A percentile compares a stretch with the other conserved stretches of the same genome.
Conservation (phyloP, 202 grass and related monocot genomes). For the Brachypodium distachyon region DNA sequence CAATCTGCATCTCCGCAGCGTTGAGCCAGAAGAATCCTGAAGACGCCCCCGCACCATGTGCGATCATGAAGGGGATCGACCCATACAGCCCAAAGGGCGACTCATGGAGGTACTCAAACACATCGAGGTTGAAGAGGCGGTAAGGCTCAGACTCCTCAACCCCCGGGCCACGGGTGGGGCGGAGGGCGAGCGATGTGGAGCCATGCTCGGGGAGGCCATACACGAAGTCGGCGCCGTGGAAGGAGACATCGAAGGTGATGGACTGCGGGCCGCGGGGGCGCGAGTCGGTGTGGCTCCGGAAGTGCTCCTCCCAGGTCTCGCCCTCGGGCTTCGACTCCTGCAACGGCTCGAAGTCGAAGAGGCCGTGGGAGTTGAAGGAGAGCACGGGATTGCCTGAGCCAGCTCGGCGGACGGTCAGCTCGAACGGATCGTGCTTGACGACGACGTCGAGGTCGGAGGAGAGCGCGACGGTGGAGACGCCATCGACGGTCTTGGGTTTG, state of each 20-base stretch:
- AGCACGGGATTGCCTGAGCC: slow-evolving; percentile 45
- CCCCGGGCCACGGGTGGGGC: slow-evolving; percentile 63
- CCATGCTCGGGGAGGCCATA: slow-evolving; percentile 92
- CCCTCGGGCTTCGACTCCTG: slow-evolving; percentile 42
- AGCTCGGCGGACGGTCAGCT: slow-evolving; percentile 61
- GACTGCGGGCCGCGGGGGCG: slow-evolving; percentile 79
- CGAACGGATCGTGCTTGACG: slow-evolving; percentile 65
- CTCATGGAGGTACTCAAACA: slow-evolving; percentile 83
- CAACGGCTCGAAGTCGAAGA: slow-evolving; percentile 90
- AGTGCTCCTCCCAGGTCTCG: slow-evolving; percentile 70
- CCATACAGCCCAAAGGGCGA: slow-evolving; percentile 90
- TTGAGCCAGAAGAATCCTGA: slow-evolving; percentile 99
- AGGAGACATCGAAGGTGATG: slow-evolving; percentile 81
- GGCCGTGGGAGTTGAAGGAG: slow-evolving; percentile 81
- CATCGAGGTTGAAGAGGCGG: slow-evolving; percentile 88
- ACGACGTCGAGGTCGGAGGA: slow-evolving; percentile 54
- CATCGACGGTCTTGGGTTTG: slow-evolving; percentile 20
- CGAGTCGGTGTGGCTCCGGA: slow-evolving; percentile 84
- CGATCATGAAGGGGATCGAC: slow-evolving; percentile 93
- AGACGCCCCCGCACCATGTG: slow-evolving; percentile 36
- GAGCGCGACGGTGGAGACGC: slow-evolving; percentile 57
- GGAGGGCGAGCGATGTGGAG: slow-evolving; percentile 61
- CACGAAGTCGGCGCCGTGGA: slow-evolving; percentile 77
- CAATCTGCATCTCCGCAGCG: slow-evolving; percentile 96
- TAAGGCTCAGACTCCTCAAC: slow-evolving; percentile 83